Conservation (phyloP, 305 asterid species). For the Fraxinus albicans region DNA sequence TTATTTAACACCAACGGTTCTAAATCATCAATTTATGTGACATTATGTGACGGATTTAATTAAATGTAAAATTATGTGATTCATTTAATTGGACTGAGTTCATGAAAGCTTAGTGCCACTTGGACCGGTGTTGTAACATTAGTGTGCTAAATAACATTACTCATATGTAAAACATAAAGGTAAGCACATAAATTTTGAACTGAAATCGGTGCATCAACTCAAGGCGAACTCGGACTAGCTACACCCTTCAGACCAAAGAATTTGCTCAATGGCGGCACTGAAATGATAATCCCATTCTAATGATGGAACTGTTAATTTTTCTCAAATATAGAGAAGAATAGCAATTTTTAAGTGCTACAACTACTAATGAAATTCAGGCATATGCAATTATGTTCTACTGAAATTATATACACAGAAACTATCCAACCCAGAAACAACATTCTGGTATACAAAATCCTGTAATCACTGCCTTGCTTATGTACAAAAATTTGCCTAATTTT, state of each 20-base stretch:
- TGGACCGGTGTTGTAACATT: neutral
- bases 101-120: no score
- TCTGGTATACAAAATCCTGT: constrained; percentile 14
- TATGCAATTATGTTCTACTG: neutral
- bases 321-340: neutral
- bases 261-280: neutral
- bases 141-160: neutral
- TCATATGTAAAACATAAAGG: neutral
- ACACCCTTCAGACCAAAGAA: neutral
- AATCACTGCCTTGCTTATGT: constrained; percentile 15
- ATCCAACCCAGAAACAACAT: neutral
- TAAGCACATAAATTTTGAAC: neutral
- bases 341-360: neutral
- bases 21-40: neutral
- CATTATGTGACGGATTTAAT: neutral
- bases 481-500: constrained; percentile 1
- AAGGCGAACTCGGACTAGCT: neutral
- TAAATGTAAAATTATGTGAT: neutral
- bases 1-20: neutral
- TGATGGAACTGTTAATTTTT: neutral
- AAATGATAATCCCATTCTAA: neutral
- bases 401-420: constrained; percentile 20
- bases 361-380: neutral
- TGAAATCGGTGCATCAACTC: neutral
- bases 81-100: neutral